Percentiles rank a stretch among this genome's conserved stretches.
Evolutionary conservation across 164 flowering plant genomes (phyloP).

Genomic region (Liquidambar formosana): DNA sequence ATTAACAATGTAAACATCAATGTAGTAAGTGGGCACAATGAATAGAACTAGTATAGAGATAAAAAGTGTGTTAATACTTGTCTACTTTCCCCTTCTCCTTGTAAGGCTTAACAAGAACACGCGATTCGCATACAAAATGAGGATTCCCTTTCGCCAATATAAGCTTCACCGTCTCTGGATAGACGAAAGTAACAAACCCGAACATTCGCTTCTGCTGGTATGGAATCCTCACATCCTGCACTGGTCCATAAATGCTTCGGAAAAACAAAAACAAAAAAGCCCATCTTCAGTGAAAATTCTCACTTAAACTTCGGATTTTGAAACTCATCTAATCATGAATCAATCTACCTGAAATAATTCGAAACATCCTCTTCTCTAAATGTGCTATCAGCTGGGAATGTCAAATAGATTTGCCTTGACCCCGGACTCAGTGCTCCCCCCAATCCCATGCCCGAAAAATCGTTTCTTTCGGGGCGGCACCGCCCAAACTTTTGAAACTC

Average conservation of each 20-base stretch:
- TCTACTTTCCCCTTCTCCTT: slow-evolving; percentile 98
- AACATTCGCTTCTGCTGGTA: slow-evolving; percentile 99
- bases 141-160: slow-evolving; percentile 96
- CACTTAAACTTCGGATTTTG: neutral
- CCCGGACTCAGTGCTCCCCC: slow-evolving; percentile 53
- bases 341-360: slow-evolving; percentile 76
- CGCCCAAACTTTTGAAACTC: slow-evolving; percentile 56
- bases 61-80: slow-evolving; percentile 47
- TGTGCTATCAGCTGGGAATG: slow-evolving; percentile 97
- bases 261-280: slow-evolving; percentile 22
- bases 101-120: slow-evolving; percentile 98
- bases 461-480: slow-evolving; percentile 47
- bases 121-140: slow-evolving; percentile 94
- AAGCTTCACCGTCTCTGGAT: slow-evolving; percentile 88
- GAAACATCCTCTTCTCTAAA: slow-evolving; percentile 96
- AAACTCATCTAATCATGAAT: neutral
- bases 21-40: neutral
- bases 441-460: slow-evolving; percentile 42
- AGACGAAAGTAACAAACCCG: slow-evolving; percentile 91
- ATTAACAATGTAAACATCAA: neutral
- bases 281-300: slow-evolving; percentile 4
- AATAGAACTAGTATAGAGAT: slow-evolving; percentile 1
- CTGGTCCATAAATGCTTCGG: slow-evolving; percentile 94
- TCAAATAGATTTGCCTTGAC: slow-evolving; percentile 78
- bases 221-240: slow-evolving; percentile 96